phyloP scores from a whole-genome alignment of 208 protist genomes.

The Acanthamoeba sp. region DNA sequence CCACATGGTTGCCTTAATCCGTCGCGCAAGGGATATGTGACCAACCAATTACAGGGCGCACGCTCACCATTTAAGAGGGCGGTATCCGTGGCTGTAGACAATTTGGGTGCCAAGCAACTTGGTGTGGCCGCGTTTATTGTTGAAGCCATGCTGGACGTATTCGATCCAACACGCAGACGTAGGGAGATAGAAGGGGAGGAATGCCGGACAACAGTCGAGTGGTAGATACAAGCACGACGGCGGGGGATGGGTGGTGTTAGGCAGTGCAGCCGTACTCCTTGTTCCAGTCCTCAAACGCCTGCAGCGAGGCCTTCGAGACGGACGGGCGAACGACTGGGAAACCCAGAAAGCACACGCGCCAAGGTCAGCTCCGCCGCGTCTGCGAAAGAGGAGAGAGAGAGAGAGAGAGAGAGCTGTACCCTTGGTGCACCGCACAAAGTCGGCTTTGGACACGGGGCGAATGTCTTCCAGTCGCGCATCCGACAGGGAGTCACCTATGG shows the following conservation, averaged over 20 bases:
- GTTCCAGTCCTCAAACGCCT: constrained; percentile 86
- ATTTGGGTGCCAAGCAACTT: no score
- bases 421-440: constrained; percentile 26
- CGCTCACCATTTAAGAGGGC: no score
- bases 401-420: background rate
- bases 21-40: no score
- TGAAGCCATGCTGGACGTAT: no score
- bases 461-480: constrained; percentile 82
- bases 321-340: constrained; percentile 75
- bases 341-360: background rate
- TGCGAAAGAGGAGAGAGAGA: no score
- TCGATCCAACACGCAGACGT: no score
- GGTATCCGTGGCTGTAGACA: no score
- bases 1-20: no score
- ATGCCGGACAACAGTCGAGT: no score
- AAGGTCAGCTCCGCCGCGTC: background rate
- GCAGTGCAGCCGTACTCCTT: background rate
- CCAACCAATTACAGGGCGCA: no score
- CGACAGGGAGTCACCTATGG: background rate
- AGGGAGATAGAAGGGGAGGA: no score
- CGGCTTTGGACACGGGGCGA: background rate
- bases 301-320: constrained; percentile 82
- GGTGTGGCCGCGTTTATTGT: no score
- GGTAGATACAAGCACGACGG: background rate
- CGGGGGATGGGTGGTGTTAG: background rate